Evolutionary conservation across 148 eudicot species (phyloP).

Genomic region (Spergularia marina): DNA sequence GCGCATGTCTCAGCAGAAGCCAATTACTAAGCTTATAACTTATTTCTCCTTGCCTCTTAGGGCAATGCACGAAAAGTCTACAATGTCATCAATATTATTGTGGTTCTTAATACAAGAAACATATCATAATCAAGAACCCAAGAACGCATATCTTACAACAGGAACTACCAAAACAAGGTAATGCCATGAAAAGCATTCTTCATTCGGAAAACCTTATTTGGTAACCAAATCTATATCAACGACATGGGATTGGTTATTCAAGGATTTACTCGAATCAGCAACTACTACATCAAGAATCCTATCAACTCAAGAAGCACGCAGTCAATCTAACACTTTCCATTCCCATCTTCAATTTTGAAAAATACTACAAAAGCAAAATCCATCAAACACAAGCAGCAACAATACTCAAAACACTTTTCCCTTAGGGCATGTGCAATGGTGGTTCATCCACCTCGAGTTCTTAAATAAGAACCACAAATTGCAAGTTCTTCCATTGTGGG

Average conservation of each 20-base stretch:
- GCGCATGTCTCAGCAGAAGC: background rate
- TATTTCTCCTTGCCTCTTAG: too few species aligned
- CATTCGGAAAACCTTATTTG: background rate
- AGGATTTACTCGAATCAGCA: background rate
- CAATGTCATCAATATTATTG: background rate
- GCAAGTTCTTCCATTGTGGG: too few species aligned
- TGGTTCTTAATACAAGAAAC: background rate
- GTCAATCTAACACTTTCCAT: background rate
- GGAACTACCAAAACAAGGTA: too few species aligned
- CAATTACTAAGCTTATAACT: too few species aligned
- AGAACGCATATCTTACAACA: background rate
- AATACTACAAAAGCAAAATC: too few species aligned
- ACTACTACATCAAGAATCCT: background rate
- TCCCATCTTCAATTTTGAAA: too few species aligned
- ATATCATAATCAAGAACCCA: background rate
- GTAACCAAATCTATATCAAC: background rate
- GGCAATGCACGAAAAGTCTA: too few species aligned
- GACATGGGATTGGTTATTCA: background rate
- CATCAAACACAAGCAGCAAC: too few species aligned
- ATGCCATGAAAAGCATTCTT: background rate
- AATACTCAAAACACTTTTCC: too few species aligned
- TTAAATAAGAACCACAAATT: too few species aligned
- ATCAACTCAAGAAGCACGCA: background rate
- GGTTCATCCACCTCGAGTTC: too few species aligned
- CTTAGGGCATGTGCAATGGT: too few species aligned